A percentile compares a stretch with the other conserved stretches of the same genome.
Evolutionary conservation across 805 yeast genomes (phyloP).

Genomic region (Candida orba): DNA sequence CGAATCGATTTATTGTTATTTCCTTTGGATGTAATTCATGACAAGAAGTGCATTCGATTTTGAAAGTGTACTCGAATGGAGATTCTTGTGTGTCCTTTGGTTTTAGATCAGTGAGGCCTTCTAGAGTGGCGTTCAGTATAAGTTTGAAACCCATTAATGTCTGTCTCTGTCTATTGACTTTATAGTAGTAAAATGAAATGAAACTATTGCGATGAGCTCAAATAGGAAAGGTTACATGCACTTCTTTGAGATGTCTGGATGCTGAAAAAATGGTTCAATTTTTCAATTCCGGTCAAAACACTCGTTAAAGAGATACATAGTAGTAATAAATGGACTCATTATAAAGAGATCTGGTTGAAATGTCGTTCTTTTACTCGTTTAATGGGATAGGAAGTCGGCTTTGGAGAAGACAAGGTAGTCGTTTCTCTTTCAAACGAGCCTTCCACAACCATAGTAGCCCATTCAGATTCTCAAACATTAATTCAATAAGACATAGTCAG

Average conservation of each 20-base stretch:
- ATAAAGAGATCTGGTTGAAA: not conserved
- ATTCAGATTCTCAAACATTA: not conserved
- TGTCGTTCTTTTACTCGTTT: constrained; percentile 2
- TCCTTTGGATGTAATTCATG: constrained; percentile 69
- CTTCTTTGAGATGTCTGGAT: not conserved
- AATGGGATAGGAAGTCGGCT: constrained; percentile 1
- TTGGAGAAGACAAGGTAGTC: not conserved
- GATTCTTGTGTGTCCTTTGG: constrained; percentile 52
- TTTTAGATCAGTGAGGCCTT: constrained; percentile 33
- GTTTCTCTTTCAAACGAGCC: not conserved
- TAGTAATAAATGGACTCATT: not conserved
- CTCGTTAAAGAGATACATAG: too few species aligned
- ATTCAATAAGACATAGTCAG: not conserved
- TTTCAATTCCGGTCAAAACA: too few species aligned
- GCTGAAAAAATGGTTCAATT: not conserved
- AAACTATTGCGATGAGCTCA: too few species aligned
- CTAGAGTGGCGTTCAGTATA: constrained; percentile 29
- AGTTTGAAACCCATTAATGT: constrained; percentile 21
- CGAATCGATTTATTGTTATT: constrained; percentile 60
- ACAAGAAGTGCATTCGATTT: constrained; percentile 70
- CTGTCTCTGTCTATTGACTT: too few species aligned
- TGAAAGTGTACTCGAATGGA: constrained; percentile 74
- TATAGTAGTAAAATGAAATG: too few species aligned
- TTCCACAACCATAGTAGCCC: constrained; percentile 2
- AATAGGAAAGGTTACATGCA: not conserved